A percentile compares a stretch with the other conserved stretches of the same genome.
phyloP scores from a whole-genome alignment of 192 early-diverging fungal species.

The Chytriomyces confervae region DNA sequence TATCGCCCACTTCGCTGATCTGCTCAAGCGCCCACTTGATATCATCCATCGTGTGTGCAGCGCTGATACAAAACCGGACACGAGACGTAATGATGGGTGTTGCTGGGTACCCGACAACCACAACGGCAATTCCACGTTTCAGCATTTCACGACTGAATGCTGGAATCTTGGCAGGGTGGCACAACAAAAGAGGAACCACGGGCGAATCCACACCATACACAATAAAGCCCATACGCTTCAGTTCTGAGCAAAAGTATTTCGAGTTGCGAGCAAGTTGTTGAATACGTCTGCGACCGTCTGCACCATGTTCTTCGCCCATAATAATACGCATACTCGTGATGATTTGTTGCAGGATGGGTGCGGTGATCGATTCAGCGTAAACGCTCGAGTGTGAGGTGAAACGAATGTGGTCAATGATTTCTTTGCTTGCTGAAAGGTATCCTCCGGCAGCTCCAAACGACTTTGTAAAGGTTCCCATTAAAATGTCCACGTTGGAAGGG shows the following conservation, averaged over 20 bases:
- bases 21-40: slow-evolving; percentile 60
- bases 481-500: slow-evolving; percentile 86
- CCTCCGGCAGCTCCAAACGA: slow-evolving; percentile 97
- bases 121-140: slow-evolving; percentile 88
- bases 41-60: slow-evolving; percentile 94
- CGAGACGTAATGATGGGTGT: slow-evolving; percentile 96
- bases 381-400: slow-evolving; percentile 78
- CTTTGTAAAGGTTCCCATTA: slow-evolving; percentile 99
- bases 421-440: slow-evolving; percentile 82
- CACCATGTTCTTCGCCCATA: slow-evolving; percentile 87
- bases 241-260: slow-evolving; percentile 78
- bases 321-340: slow-evolving; percentile 89
- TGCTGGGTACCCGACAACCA: slow-evolving; percentile 96
- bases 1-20: slow-evolving; percentile 59
- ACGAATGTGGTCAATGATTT: slow-evolving; percentile 80
- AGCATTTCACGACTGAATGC: slow-evolving; percentile 94
- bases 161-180: slow-evolving; percentile 94
- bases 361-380: slow-evolving; percentile 91
- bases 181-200: slow-evolving; percentile 88
- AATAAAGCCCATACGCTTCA: slow-evolving; percentile 92
- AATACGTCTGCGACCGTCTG: slow-evolving; percentile 80
- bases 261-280: slow-evolving; percentile 87
- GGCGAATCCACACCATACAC: slow-evolving; percentile 91
- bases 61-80: slow-evolving; percentile 93
- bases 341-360: slow-evolving; percentile 88